A percentile compares a stretch with the other conserved stretches of the same genome.
These are phyloP conservation scores for Fonsecaea multimorphosa DNA, from an alignment of 2,329 filamentous ascomycete species.

Conservation along the genomic window DNA sequence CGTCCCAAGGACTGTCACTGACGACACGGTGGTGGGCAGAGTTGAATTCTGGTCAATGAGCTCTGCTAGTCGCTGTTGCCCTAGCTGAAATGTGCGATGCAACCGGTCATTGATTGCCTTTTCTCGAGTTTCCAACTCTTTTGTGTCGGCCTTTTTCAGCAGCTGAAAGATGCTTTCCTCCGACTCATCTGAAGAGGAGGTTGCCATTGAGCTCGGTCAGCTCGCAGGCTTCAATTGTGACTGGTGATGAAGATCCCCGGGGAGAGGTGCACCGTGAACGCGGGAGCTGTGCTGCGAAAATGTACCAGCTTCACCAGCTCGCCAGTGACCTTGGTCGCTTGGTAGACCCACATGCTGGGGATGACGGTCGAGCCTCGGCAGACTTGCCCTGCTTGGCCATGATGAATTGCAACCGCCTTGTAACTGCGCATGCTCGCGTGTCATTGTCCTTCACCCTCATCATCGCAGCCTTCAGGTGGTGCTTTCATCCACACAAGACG, in stretches of 20 bases:
- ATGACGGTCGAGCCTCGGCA: not conserved
- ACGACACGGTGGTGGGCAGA: slow-evolving; percentile 84
- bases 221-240: not conserved
- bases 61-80: slow-evolving; percentile 68
- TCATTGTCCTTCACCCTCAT: not conserved
- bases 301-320: not conserved
- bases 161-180: slow-evolving; percentile 37
- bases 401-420: not conserved
- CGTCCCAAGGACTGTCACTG: slow-evolving; percentile 81
- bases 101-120: slow-evolving; percentile 66
- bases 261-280: not conserved
- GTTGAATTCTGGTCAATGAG: slow-evolving; percentile 81
- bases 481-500: not conserved
- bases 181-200: slow-evolving; percentile 13
- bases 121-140: slow-evolving; percentile 64
- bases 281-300: slow-evolving; percentile 10
- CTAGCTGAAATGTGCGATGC: slow-evolving; percentile 64
- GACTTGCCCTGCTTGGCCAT: not conserved
- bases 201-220: slow-evolving; percentile 28
- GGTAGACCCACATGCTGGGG: not conserved
- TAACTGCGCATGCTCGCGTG: slow-evolving; percentile 7
- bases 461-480: not conserved
- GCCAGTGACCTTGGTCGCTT: no score
- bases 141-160: slow-evolving; percentile 54
- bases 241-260: not conserved